Base-by-base conservation (phyloP, 345 rosid genomes). In the Rhodamnia argentea region DNA sequence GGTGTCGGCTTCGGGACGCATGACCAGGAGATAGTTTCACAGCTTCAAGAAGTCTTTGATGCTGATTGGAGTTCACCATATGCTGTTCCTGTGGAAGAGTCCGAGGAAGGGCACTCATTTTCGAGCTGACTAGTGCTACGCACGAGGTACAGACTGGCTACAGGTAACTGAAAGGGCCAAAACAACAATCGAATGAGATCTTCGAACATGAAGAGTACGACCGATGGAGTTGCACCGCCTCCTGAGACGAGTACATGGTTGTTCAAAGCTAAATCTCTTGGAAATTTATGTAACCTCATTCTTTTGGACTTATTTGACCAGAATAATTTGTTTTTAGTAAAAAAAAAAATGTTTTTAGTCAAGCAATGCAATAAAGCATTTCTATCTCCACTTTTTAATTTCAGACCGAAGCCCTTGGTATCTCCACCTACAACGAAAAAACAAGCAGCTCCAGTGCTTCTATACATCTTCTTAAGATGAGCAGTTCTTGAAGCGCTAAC, bases 31-130 rank as follows among this genome's bases (percentile, higher is more conserved):
- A 90, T 95, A 90, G 98, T 95, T 89, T 87, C 89, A 22, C 95
- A 94, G 85, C 98, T 96, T 60, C 96, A 94, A 83, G 91, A 91
- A 55, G 92, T 96, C 62, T 96, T 96, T 18, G 98, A 96, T 86
- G 93, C 93, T 29, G 99, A 96, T 76, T 95, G 98, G 98, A 88
- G 94, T 62, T 96, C 98, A 37, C 98, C 92, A 2, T 94, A 94
- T 92, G 93, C 91, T 62, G 90, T 92, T 88, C 94, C 94, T 23
- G 91, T 94, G 60, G 87, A 90, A 86, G 93, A 89, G 74, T 82
- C 86, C 32, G 84, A 85, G 27, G 85, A 58, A 58, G 88, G 83
- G 18, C 87, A 64, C 84, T 60, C 86, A 53, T 87, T 23, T 85
- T 86, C 92, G 13, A 89, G 93, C 85, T 89, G 87, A 90, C 86